phyloP scores from a whole-genome alignment of 345 rosid genomes.

The Capsella bursapastoris region DNA sequence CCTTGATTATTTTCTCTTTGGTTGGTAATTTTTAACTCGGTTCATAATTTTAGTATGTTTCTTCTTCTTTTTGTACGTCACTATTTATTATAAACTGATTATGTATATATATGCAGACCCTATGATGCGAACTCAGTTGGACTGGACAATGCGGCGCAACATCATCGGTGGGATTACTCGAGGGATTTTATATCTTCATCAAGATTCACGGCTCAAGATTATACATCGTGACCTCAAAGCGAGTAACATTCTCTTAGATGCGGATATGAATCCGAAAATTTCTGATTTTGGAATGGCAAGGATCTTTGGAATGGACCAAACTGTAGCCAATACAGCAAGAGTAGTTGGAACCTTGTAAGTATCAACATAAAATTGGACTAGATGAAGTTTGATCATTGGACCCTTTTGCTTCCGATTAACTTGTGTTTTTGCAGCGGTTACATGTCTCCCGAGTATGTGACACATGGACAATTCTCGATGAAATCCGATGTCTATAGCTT shows the following conservation, averaged over 20 bases:
- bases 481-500: slow-evolving; percentile 44
- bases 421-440: too few species aligned
- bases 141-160: slow-evolving; percentile 34
- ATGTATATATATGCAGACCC: slow-evolving; percentile 39
- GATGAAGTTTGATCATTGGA: not conserved
- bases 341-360: slow-evolving; percentile 41
- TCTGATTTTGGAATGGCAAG: slow-evolving; percentile 39
- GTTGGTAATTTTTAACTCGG: not conserved
- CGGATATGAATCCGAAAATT: slow-evolving; percentile 27
- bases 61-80: not conserved
- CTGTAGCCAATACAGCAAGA: slow-evolving; percentile 34
- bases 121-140: slow-evolving; percentile 21
- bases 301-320: slow-evolving; percentile 23
- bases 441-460: slow-evolving; percentile 32
- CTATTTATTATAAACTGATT: not conserved
- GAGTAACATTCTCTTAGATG: slow-evolving; percentile 42
- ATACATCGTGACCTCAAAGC: slow-evolving; percentile 47
- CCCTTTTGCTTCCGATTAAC: too few species aligned
- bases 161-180: slow-evolving; percentile 39
- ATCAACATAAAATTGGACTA: not conserved
- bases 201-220: slow-evolving; percentile 46
- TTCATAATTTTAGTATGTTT: not conserved
- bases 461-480: slow-evolving; percentile 30
- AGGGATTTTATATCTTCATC: slow-evolving; percentile 45
- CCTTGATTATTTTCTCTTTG: slow-evolving; percentile 44